Base-by-base conservation (phyloP, 2,329 filamentous ascomycete genomes). In the Alternaria brassicicola region DNA sequence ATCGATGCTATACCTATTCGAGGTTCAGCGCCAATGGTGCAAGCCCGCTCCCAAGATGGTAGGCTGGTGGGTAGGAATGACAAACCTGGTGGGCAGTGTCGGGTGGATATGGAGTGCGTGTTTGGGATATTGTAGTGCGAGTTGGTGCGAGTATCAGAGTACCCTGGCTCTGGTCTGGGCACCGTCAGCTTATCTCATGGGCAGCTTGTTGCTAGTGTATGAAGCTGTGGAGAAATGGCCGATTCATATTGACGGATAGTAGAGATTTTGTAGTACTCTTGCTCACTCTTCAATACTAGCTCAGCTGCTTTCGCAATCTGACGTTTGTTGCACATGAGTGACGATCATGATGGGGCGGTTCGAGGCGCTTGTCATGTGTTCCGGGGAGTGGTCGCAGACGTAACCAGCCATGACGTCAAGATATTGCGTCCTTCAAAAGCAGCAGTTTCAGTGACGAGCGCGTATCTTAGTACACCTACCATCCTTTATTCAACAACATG, bases 171-270 rank as follows among this genome's bases (percentile, higher is more conserved):
- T 52, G 25, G 26, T 33, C n/a, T 52, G 26, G 36, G 26, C 36
- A 21, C 48, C 48, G 3, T 13, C 35, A 6, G 17, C 26, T 4
- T 51, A 51, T 39, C 48, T 42, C 19, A 17, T 42, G 6, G 48
- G 36, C 6, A 51, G 48, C 31, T 6, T 52, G 13, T 23, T 52
- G 38, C 19, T 52, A 38, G 38, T 43, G 10, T 45, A 45, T 7
- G 39, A 45, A 12, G 50, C 39, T 23, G 50, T 52, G 12, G 38
- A 52, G 28, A 45, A 45, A 35, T 52, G 28, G 28, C 39, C 50
- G 0, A 42, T 52, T 12, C 49, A 52, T 15, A 31, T 33, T 4
- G 49, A 52, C 13, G 4, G 28, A 23, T 48, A 33, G 45, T n/a
- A 26, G 3, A n/a, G 23, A 1, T 15, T 26, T 6, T 26, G 13